Conservation (phyloP, 176 grass and related monocot species). For the Chloris gayana region DNA sequence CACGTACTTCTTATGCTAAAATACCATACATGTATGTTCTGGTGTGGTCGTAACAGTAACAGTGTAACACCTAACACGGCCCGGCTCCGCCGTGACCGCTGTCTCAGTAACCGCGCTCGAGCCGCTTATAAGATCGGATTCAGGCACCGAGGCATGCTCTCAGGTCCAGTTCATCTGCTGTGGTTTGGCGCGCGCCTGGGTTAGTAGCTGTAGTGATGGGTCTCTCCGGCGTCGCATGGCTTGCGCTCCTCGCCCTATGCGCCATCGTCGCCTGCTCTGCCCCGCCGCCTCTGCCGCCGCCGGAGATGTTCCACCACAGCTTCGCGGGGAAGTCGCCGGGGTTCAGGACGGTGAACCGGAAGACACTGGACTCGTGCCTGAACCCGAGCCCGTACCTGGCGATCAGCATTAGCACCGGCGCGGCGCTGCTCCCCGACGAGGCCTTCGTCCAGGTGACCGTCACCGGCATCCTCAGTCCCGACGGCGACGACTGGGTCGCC, state of each 20-base stretch:
- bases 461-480: slow-evolving; percentile 48
- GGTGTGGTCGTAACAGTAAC: too few species aligned
- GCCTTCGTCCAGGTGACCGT: slow-evolving; percentile 64
- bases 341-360: slow-evolving; percentile 80
- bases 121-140: neutral
- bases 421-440: slow-evolving; percentile 53
- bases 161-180: neutral
- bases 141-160: neutral
- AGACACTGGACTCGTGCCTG: slow-evolving; percentile 48
- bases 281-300: neutral
- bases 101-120: neutral
- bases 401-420: slow-evolving; percentile 43
- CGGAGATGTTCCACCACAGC: slow-evolving; percentile 45
- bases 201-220: neutral
- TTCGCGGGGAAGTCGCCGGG: slow-evolving; percentile 63
- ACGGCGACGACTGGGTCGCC: slow-evolving; percentile 65
- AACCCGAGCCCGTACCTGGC: slow-evolving; percentile 47
- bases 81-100: neutral
- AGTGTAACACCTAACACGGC: too few species aligned
- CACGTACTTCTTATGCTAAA: too few species aligned
- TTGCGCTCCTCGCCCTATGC: slow-evolving; percentile 27
- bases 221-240: neutral
- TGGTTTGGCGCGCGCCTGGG: neutral
- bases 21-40: too few species aligned
- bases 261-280: neutral